Evolutionary conservation across 1,284 basidiomycete genomes (phyloP), one percentile per base, ranked within the genome.

Genomic region (Coniferiporia weirii): DNA sequence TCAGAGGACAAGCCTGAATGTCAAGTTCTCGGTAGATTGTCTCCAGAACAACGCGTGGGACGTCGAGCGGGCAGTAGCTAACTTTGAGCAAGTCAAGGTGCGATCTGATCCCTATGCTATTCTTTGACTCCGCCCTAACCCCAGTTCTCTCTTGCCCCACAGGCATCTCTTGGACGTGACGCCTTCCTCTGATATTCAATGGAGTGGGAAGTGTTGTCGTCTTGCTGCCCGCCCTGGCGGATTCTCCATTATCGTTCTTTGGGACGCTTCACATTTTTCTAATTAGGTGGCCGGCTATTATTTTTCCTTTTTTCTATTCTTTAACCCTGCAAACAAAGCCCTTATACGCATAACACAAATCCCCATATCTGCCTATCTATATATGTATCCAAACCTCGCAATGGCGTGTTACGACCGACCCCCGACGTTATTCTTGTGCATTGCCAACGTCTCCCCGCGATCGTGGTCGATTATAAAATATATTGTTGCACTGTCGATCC

Each of bases 81-180:
- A 95, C 68, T 96, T 93, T 70, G 83, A 91, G 66, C 80, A 89
- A 67, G 89, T 91, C 66, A 89, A 89, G 81, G 87, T 88, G 65
- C 61, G 79, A 54, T 34, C 9, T 27, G 36, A 38, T 40, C 15
- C 15, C 15, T 40, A 5, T 12, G n/a, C 40, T 8, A 13, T 49
- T 34, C 52, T 40, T 38, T 22, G 38, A 19, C 10, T 10, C 17
- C 10, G 35, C 6, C 5, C 9, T 17, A n/a, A 40, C 38, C 8
- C 13, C 20, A 27, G 22, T 32, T 4, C 44, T 17, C 19, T 54
- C 12, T 48, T 2, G 10, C 20, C 8, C 20, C 8, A 13, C 22
- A 61, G 60, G 56, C 44, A 15, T 52, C 56, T 7, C 52, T 61
- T 10, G 60, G 60, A 13, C n/a, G 19, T 27, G 60, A 61, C 20